Percentiles rank a stretch among this genome's conserved stretches.
Conservation (phyloP, 1,139 yeast genomes). For the Debaryomyces coudertii region DNA sequence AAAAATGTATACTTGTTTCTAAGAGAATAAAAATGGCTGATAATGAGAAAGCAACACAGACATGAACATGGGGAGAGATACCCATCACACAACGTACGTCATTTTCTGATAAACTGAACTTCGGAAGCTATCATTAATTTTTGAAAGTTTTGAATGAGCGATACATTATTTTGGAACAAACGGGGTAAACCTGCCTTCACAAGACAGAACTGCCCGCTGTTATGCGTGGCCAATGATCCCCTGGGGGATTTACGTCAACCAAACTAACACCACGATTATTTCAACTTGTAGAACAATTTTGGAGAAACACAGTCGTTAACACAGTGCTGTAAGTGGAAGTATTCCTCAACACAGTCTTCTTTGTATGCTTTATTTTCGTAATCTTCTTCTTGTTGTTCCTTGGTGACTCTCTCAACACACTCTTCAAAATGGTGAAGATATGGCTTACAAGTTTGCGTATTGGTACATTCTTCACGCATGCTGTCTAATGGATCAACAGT, state of each 20-base stretch:
- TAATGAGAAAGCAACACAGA: slow-evolving; percentile 2
- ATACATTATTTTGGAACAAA: neutral
- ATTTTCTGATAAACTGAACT: slow-evolving; percentile 1
- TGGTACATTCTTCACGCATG: slow-evolving; percentile 68
- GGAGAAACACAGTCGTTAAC: slow-evolving; percentile 92
- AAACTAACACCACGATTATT: slow-evolving; percentile 41
- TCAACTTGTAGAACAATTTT: slow-evolving; percentile 82
- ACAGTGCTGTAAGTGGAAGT: slow-evolving; percentile 95
- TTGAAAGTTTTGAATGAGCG: slow-evolving; percentile 5
- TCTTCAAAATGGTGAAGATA: slow-evolving; percentile 89
- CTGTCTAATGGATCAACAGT: slow-evolving; percentile 68
- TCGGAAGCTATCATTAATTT: slow-evolving; percentile 6
- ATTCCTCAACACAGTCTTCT: slow-evolving; percentile 98
- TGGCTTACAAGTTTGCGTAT: slow-evolving; percentile 70
- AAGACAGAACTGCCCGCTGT: neutral
- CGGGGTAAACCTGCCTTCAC: neutral
- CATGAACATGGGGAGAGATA: neutral
- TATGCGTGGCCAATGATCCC: slow-evolving; percentile 4
- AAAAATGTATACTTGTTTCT: slow-evolving; percentile 9
- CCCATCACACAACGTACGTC: neutral
- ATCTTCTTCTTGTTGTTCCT: slow-evolving; percentile 79
- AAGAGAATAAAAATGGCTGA: slow-evolving; percentile 5
- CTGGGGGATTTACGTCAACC: neutral
- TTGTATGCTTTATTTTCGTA: slow-evolving; percentile 81
- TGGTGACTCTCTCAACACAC: slow-evolving; percentile 92